Percentiles rank a stretch among this genome's conserved stretches.
phyloP scores from a whole-genome alignment of 306 rosid species.

The Bauhinia variegata region DNA sequence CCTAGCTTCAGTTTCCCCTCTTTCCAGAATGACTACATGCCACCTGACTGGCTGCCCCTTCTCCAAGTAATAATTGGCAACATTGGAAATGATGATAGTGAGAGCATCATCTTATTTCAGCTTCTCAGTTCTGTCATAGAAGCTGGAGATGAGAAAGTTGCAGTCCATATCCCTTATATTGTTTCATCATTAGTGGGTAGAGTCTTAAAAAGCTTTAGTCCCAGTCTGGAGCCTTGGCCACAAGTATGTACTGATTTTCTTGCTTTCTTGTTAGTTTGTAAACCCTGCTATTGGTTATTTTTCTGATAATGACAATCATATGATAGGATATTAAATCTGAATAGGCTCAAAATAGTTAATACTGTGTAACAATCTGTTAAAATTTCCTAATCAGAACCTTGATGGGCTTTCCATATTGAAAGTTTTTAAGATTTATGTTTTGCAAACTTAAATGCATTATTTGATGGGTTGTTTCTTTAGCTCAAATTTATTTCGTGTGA shows the following conservation, averaged over 20 bases:
- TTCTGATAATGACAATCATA: background rate
- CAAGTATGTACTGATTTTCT: conserved; percentile 57
- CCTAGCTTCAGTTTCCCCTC: conserved; percentile 35
- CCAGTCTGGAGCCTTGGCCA: conserved; percentile 77
- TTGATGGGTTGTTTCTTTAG: background rate
- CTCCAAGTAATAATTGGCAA: conserved; percentile 72
- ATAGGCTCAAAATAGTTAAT: background rate
- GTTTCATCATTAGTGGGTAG: conserved; percentile 62
- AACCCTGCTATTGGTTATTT: conserved; percentile 27
- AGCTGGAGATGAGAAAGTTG: conserved; percentile 76
- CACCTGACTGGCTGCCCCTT: conserved; percentile 90
- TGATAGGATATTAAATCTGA: conserved; percentile 13
- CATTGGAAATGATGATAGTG: conserved; percentile 66
- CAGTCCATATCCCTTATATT: conserved; percentile 69
- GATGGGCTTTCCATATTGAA: conserved; percentile 24
- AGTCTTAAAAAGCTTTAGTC: conserved; percentile 63
- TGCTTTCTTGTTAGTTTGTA: conserved; percentile 30
- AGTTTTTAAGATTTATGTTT: background rate
- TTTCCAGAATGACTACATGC: conserved; percentile 82
- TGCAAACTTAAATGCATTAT: conserved; percentile 18
- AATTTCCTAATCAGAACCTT: conserved; percentile 13
- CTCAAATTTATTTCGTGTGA: background rate
- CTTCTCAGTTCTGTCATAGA: conserved; percentile 83
- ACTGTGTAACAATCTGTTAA: background rate
- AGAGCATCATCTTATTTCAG: conserved; percentile 69